Percentiles rank a stretch among this genome's conserved stretches.
Conservation (phyloP, 106 monocot genomes). For the Phalaenopsis aphrodite region DNA sequence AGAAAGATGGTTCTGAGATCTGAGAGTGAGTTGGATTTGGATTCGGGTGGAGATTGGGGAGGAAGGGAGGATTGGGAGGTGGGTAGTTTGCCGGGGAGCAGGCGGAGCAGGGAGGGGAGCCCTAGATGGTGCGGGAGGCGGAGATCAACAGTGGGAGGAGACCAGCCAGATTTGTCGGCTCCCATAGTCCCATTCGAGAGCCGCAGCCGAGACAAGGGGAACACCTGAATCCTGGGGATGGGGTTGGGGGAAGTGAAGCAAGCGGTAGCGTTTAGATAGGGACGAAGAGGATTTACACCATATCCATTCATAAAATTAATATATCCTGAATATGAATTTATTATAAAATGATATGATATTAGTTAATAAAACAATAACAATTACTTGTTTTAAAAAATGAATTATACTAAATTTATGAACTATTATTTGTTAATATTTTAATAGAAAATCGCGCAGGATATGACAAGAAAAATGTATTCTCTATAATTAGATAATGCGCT, state of each 20-base stretch:
- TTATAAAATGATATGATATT: too few relatives aligned
- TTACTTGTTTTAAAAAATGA: too few relatives aligned
- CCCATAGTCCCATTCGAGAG: conserved; percentile 3
- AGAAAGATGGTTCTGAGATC: neutral
- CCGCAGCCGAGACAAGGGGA: neutral
- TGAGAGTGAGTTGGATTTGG: neutral
- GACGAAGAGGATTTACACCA: too few relatives aligned
- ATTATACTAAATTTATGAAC: too few relatives aligned
- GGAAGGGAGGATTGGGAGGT: neutral
- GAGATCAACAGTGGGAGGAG: neutral
- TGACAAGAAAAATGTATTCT: too few relatives aligned
- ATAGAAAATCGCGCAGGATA: too few relatives aligned
- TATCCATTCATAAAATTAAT: too few relatives aligned
- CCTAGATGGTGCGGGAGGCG: neutral
- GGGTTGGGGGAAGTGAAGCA: neutral
- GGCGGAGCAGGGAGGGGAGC: neutral
- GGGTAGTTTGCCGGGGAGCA: neutral
- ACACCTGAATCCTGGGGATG: neutral
- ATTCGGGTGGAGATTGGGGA: neutral
- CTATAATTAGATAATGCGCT: too few relatives aligned
- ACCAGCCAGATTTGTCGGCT: neutral
- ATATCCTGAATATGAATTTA: too few relatives aligned
- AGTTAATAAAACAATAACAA: too few relatives aligned
- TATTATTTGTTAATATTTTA: too few relatives aligned
- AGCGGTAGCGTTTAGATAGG: neutral